phyloP scores from a whole-genome alignment of 371 early-diverging fungal genomes.

The Mycotypha africana region DNA sequence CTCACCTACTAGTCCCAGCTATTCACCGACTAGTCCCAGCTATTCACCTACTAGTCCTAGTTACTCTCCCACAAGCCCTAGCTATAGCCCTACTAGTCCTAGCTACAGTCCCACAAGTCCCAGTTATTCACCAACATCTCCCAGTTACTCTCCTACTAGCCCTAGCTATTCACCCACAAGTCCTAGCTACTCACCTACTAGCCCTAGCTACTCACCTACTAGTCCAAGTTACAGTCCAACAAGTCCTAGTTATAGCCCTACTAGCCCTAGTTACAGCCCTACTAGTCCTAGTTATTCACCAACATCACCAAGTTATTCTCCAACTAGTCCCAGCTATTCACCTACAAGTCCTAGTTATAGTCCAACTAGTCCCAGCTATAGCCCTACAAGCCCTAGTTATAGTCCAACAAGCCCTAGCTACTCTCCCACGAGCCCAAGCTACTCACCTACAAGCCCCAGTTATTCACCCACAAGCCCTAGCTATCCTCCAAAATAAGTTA shows the following conservation, averaged over 20 bases:
- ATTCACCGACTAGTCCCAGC: constrained; percentile 60
- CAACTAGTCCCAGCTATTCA: constrained; percentile 73
- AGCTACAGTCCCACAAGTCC: constrained; percentile 76
- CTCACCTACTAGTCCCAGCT: constrained; percentile 62
- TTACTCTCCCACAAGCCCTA: constrained; percentile 64
- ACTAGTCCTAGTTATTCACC: constrained; percentile 76
- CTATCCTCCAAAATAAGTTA: too few species aligned
- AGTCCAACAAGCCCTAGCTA: constrained; percentile 62
- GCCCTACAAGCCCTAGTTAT: constrained; percentile 55
- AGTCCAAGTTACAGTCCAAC: constrained; percentile 71
- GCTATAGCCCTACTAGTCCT: constrained; percentile 74
- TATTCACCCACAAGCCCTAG: constrained; percentile 56
- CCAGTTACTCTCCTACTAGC: constrained; percentile 69
- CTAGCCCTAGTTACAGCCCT: constrained; percentile 64
- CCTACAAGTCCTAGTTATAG: constrained; percentile 58
- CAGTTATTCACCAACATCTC: constrained; percentile 71
- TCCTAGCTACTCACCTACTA: constrained; percentile 54
- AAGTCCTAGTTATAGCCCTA: constrained; percentile 61
- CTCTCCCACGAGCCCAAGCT: constrained; percentile 79
- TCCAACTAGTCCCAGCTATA: constrained; percentile 47
- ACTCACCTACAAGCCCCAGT: constrained; percentile 72
- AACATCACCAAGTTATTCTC: constrained; percentile 65
- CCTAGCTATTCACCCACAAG: constrained; percentile 51
- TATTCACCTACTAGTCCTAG: constrained; percentile 66
- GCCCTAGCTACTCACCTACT: constrained; percentile 65